These are phyloP conservation scores for Xanthoconium purpureum DNA, from an alignment of 768 basidiomycete genomes.

Conservation along the genomic window DNA sequence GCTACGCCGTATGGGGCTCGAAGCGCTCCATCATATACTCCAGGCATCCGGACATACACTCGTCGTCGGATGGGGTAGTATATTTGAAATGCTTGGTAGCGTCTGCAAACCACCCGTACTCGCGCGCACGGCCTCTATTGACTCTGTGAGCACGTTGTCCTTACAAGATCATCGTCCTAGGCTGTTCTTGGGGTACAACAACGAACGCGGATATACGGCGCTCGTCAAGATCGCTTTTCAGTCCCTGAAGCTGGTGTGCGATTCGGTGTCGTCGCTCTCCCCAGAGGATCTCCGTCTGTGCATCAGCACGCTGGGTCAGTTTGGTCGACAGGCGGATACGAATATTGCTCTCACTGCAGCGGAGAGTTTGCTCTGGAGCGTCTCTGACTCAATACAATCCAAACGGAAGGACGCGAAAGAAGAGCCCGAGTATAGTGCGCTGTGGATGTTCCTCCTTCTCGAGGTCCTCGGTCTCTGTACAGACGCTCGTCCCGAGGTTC, in stretches of 20 bases:
- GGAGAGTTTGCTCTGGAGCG: conserved; percentile 90
- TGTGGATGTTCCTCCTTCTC: conserved; percentile 92
- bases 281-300: conserved; percentile 81
- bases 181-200: conserved; percentile 51
- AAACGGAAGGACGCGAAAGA: conserved; percentile 66
- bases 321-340: conserved; percentile 89
- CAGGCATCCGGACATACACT: conserved; percentile 91
- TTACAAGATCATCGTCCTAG: conserved; percentile 38
- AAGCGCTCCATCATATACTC: conserved; percentile 85
- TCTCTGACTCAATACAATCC: conserved; percentile 91
- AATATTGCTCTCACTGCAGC: conserved; percentile 95
- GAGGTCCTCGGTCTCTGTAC: conserved; percentile 82
- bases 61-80: conserved; percentile 88
- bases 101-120: conserved; percentile 65
- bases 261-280: conserved; percentile 81
- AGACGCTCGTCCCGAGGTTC: conserved; percentile 82
- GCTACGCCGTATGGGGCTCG: conserved; percentile 82
- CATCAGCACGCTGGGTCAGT: conserved; percentile 86
- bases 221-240: conserved; percentile 94
- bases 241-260: conserved; percentile 90
- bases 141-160: conserved; percentile 44
- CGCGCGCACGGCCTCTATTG: conserved; percentile 35
- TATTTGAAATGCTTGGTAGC: conserved; percentile 88
- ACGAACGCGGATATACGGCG: conserved; percentile 66
- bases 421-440: conserved; percentile 67